phyloP scores from a whole-genome alignment of 148 eudicot genomes.

The Amaranthus palmeri region DNA sequence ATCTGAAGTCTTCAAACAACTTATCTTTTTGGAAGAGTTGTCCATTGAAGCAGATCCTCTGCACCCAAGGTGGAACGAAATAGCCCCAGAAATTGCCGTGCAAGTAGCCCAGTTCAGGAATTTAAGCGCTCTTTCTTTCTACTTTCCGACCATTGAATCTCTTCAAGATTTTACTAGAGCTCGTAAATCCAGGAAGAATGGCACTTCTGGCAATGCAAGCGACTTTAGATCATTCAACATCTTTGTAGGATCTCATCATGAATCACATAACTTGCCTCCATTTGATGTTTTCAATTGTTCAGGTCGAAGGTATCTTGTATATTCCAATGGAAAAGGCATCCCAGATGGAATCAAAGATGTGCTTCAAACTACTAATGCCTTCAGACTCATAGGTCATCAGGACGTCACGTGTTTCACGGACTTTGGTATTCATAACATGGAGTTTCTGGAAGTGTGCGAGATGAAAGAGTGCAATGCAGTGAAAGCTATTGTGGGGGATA shows the following conservation, averaged over 20 bases:
- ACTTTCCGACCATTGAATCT: conserved; percentile 17
- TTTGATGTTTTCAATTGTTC: conserved; percentile 7
- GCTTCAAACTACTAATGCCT: conserved; percentile 15
- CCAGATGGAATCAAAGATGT: conserved; percentile 14
- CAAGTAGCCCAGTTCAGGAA: conserved; percentile 11
- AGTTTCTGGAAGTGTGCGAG: conserved; percentile 22
- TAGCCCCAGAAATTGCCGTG: conserved; percentile 14
- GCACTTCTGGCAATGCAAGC: not conserved
- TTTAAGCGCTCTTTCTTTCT: conserved; percentile 21
- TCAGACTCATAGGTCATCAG: conserved; percentile 25
- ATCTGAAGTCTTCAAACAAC: conserved; percentile 1
- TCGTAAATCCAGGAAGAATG: conserved; percentile 13
- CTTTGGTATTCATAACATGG: conserved; percentile 21
- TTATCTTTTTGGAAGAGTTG: conserved; percentile 20
- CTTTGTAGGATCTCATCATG: not conserved
- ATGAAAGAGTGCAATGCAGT: conserved; percentile 16
- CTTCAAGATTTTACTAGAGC: conserved; percentile 14
- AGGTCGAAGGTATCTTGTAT: conserved; percentile 17
- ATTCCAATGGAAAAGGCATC: conserved; percentile 12
- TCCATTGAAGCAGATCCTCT: conserved; percentile 16
- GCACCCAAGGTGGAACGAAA: conserved; percentile 22
- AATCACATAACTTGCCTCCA: not conserved
- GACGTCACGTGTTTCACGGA: conserved; percentile 15
- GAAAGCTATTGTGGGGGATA: not conserved
- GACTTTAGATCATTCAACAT: conserved; percentile 19